Conservation (phyloP, 495 filamentous ascomycete species). For the Clohesyomyces aquaticus region DNA sequence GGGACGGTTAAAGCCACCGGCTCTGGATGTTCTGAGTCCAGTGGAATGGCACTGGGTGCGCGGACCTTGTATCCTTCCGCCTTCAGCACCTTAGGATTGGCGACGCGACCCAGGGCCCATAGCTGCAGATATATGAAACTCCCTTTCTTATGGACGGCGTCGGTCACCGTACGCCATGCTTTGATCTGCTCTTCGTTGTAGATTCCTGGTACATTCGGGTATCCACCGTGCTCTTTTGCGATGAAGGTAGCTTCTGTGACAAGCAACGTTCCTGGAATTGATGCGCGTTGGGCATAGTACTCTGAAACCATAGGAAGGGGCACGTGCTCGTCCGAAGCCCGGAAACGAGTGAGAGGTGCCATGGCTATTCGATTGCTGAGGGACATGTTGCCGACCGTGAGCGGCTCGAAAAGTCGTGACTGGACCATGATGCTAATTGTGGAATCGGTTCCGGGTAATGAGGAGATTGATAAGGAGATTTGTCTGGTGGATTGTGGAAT, state of each 20-base stretch:
- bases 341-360: conserved; percentile 53
- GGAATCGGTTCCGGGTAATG: not conserved
- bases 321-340: conserved; percentile 52
- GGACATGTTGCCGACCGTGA: conserved; percentile 26
- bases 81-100: conserved; percentile 48
- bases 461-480: not conserved
- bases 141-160: conserved; percentile 67
- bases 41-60: conserved; percentile 54
- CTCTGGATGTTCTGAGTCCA: conserved; percentile 44
- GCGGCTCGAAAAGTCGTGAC: conserved; percentile 33
- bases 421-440: not conserved
- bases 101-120: conserved; percentile 66
- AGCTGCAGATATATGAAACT: conserved; percentile 69
- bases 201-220: conserved; percentile 65
- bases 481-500: not conserved
- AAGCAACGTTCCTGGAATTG: conserved; percentile 62
- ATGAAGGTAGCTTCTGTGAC: conserved; percentile 71
- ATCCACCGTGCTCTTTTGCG: conserved; percentile 57
- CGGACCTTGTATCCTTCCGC: conserved; percentile 49
- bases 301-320: conserved; percentile 51
- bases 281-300: conserved; percentile 67
- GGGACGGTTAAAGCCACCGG: conserved; percentile 58
- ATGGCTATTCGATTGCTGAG: conserved; percentile 45
- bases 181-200: conserved; percentile 62
- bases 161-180: conserved; percentile 65